Percentiles rank a stretch among this genome's conserved stretches.
These are phyloP conservation scores for Brassica hybrid DNA, from an alignment of 441 rosid species.

Conservation along the genomic window DNA sequence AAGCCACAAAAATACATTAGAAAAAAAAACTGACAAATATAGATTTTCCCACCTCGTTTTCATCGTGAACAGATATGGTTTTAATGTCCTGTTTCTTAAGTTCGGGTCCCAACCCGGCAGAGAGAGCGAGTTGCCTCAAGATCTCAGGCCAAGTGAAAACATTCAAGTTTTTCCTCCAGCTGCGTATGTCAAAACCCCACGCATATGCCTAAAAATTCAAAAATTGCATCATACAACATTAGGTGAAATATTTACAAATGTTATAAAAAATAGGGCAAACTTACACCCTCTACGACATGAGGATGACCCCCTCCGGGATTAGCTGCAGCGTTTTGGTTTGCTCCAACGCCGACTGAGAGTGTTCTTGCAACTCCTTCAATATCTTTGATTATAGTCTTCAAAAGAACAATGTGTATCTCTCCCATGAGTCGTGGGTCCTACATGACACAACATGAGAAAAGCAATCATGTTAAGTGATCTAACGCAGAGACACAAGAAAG, in stretches of 20 bases:
- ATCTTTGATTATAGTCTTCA: slow-evolving; percentile 77
- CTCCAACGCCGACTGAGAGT: slow-evolving; percentile 60
- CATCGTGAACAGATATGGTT: slow-evolving; percentile 54
- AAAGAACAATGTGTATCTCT: slow-evolving; percentile 78
- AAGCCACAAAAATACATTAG: background rate
- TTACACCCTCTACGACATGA: slow-evolving; percentile 86
- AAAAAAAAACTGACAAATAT: background rate
- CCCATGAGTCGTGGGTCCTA: slow-evolving; percentile 83
- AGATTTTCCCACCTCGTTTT: slow-evolving; percentile 60
- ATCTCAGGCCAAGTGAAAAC: slow-evolving; percentile 90
- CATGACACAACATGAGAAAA: slow-evolving; percentile 33
- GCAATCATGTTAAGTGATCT: slow-evolving; percentile 17
- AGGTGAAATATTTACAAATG: slow-evolving; percentile 14
- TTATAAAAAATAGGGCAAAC: slow-evolving; percentile 31
- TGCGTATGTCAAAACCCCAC: slow-evolving; percentile 87
- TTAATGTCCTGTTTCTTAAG: slow-evolving; percentile 60
- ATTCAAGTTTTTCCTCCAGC: slow-evolving; percentile 78
- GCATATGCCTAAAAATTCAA: slow-evolving; percentile 64
- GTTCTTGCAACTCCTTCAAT: slow-evolving; percentile 81
- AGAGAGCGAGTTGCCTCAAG: slow-evolving; percentile 79
- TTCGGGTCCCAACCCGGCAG: slow-evolving; percentile 88
- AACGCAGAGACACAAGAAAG: background rate
- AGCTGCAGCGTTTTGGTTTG: slow-evolving; percentile 64
- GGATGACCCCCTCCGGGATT: slow-evolving; percentile 91
- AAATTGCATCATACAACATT: slow-evolving; percentile 14